Evolutionary conservation across 352 stramenopile genomes (phyloP), one percentile per base, ranked within the genome.

Genomic region (Bremia lactucae): DNA sequence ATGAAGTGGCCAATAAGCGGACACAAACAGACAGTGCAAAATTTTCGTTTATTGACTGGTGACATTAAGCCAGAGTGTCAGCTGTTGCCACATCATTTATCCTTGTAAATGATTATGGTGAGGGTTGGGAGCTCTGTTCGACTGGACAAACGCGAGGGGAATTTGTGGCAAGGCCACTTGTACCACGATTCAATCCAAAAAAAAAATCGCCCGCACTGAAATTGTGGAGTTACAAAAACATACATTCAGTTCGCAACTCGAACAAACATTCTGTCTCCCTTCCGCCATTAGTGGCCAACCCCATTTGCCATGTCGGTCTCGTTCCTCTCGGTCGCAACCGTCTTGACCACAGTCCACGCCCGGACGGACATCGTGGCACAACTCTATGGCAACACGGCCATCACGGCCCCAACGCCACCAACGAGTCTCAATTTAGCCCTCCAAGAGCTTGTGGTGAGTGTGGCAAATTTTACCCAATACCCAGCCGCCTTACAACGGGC

Each of bases 401-500:
- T 62, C 37, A 49, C 47, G 2, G 3, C 2, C 0, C 59, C 59
- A 8, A 34, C 29, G 0, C 6, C 33, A 2, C 55, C 59, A 6
- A 20, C 31, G 1, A 31, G 3, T 10, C 47, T 65, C 15, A 59
- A 52, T 21, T 3, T 11, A 1, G 40, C 18, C 0, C 51, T 65
- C n/a, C 21, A 13, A 2, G 16, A 23, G 0, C 46, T 49, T 14
- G 31, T 53, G 2, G 13, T 10, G 5, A 33, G 19, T 8, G 31
- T 55, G 2, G 18, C 9, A 8, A 65, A 62, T 26, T 58, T 69
- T 8, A 55, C 40, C 2, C 14, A 1, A 0, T 49, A 68, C 8
- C 33, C 46, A 3, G 0, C 5, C 11, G 36, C 36, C n/a, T 24
- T 72, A 21, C 64, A 74, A 34, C 60, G 64, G 20, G 52, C 64